Evolutionary conservation across 345 rosid species (phyloP).

Genomic region (Eucalyptus sp.): DNA sequence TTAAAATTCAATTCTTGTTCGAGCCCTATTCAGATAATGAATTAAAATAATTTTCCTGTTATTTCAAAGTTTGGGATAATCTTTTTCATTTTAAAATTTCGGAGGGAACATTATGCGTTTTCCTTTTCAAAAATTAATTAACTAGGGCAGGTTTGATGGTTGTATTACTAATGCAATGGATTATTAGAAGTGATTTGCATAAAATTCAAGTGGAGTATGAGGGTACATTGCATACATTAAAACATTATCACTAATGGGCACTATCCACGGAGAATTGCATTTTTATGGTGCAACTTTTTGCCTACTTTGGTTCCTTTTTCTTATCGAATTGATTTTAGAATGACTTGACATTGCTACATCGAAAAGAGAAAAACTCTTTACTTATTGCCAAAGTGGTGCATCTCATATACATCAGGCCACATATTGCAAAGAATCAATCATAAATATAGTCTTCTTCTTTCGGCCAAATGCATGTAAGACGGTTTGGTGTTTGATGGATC

Average conservation of each 20-base stretch:
- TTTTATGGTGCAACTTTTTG: background rate
- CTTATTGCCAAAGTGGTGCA: background rate
- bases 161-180: background rate
- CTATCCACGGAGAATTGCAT: background rate
- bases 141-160: background rate
- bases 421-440: background rate
- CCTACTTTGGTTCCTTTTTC: background rate
- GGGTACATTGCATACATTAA: background rate
- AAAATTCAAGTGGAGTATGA: background rate
- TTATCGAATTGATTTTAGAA: background rate
- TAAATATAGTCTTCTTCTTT: background rate
- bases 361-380: background rate
- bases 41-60: background rate
- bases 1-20: background rate
- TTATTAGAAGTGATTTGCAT: background rate
- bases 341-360: background rate
- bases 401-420: background rate
- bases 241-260: background rate
- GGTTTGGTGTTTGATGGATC: background rate
- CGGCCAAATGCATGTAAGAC: background rate
- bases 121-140: background rate
- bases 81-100: background rate
- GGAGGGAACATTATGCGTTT: background rate
- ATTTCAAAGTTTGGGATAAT: background rate
- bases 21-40: background rate